These are phyloP conservation scores for Salix purpurea DNA, from an alignment of 345 rosid genomes.

Conservation along the genomic window DNA sequence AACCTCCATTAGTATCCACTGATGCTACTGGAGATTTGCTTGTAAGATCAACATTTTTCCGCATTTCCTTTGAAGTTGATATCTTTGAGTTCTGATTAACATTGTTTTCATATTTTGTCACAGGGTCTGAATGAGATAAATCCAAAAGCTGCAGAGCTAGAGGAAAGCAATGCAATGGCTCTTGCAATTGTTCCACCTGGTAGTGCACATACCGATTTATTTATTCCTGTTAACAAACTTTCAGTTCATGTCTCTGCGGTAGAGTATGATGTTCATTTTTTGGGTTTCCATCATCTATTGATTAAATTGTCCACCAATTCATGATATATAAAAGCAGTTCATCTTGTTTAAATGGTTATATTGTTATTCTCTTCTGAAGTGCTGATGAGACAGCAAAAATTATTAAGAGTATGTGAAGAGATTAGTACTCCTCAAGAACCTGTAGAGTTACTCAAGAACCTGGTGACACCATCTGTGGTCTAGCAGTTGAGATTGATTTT, in stretches of 20 bases:
- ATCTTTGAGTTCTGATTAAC: not conserved
- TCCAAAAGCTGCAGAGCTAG: constrained; percentile 67
- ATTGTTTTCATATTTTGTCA: not conserved
- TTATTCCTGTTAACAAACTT: not conserved
- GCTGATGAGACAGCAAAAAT: not conserved
- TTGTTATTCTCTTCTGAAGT: not conserved
- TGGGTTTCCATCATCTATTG: not conserved
- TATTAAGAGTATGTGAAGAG: not conserved
- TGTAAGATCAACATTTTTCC: constrained; percentile 27
- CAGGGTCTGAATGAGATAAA: constrained; percentile 78
- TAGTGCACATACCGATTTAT: constrained; percentile 14
- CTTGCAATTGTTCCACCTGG: constrained; percentile 83
- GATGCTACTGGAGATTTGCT: constrained; percentile 59
- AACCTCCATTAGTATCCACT: constrained; percentile 48
- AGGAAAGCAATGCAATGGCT: constrained; percentile 79
- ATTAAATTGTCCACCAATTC: not conserved
- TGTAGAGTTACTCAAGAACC: not conserved
- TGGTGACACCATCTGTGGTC: not conserved
- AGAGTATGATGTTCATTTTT: not conserved
- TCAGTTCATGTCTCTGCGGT: not conserved
- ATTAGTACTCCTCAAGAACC: not conserved
- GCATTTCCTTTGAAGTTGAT: not conserved
- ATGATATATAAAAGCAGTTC: not conserved
- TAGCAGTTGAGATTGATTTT: not conserved
- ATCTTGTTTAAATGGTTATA: not conserved